Percentiles rank a stretch among this genome's conserved stretches.
These are phyloP conservation scores for Fusarium ramigenum DNA, from an alignment of 2,329 filamentous ascomycete species.

Conservation along the genomic window DNA sequence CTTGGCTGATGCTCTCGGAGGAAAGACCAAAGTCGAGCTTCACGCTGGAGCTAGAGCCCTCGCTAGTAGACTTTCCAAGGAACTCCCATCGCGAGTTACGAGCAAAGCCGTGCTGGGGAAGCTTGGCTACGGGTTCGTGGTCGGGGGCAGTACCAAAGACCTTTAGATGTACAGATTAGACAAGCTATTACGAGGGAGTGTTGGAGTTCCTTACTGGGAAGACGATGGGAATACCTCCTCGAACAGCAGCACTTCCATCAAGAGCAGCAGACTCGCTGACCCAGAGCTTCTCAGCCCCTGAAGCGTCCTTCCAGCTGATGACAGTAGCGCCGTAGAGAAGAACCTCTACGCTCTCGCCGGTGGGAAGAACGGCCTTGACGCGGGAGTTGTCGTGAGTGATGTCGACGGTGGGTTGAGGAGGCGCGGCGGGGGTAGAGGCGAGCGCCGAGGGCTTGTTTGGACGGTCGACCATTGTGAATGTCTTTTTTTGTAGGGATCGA, in stretches of 20 bases:
- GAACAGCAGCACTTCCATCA: slow-evolving; percentile 88
- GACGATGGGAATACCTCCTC: slow-evolving; percentile 91
- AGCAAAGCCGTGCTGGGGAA: slow-evolving; percentile 95
- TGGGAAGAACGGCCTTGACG: slow-evolving; percentile 82
- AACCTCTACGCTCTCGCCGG: slow-evolving; percentile 86
- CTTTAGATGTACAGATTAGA: slow-evolving; percentile 52
- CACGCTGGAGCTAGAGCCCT: slow-evolving; percentile 70
- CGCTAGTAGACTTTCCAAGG: slow-evolving; percentile 78
- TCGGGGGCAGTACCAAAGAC: slow-evolving; percentile 85
- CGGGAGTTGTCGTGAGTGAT: slow-evolving; percentile 75
- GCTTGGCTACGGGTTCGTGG: slow-evolving; percentile 78
- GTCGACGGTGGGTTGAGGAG: slow-evolving; percentile 79
- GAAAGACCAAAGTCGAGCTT: slow-evolving; percentile 97
- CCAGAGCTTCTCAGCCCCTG: slow-evolving; percentile 85
- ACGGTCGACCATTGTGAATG: slow-evolving; percentile 75
- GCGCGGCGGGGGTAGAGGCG: slow-evolving; percentile 75
- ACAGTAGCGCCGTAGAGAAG: slow-evolving; percentile 94
- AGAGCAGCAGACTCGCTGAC: slow-evolving; percentile 81
- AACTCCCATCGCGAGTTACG: slow-evolving; percentile 93
- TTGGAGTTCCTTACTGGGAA: slow-evolving; percentile 78
- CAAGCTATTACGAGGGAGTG: neutral
- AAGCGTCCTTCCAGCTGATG: slow-evolving; percentile 87
- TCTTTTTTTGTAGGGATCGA: neutral
- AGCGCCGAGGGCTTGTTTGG: slow-evolving; percentile 84
- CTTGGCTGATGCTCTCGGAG: slow-evolving; percentile 73